A percentile compares a stretch with the other conserved stretches of the same genome.
phyloP scores from a whole-genome alignment of 192 early-diverging fungal genomes.

The Backusella psychrophila region DNA sequence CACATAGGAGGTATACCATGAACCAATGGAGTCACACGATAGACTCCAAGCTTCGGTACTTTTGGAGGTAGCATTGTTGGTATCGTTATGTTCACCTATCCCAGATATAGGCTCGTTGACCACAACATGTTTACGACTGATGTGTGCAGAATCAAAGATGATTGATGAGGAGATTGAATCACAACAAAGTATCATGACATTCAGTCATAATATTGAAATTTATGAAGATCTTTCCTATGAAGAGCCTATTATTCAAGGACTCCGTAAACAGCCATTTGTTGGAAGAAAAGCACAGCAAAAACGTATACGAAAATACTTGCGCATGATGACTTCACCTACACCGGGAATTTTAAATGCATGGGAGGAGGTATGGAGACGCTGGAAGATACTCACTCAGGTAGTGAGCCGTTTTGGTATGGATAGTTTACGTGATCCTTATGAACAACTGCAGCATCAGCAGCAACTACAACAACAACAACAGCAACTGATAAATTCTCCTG shows the following conservation, averaged over 20 bases:
- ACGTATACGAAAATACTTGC: constrained; percentile 60
- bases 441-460: background rate
- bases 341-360: constrained; percentile 75
- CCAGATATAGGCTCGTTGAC: constrained; percentile 53
- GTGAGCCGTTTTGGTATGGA: constrained; percentile 1
- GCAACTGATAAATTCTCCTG: background rate
- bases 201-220: constrained; percentile 35
- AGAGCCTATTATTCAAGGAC: constrained; percentile 40
- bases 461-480: background rate
- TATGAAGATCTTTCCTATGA: constrained; percentile 65
- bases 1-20: constrained; percentile 34
- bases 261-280: constrained; percentile 22
- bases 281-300: constrained; percentile 74
- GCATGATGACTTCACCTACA: constrained; percentile 58
- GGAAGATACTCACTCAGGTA: constrained; percentile 55
- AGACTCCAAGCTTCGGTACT: constrained; percentile 58
- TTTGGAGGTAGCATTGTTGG: constrained; percentile 66
- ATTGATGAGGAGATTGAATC: constrained; percentile 41
- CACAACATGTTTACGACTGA: constrained; percentile 55
- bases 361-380: constrained; percentile 76
- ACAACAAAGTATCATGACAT: background rate
- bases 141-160: constrained; percentile 67
- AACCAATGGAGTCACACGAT: constrained; percentile 52
- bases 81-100: constrained; percentile 69
- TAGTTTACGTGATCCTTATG: background rate